phyloP scores from a whole-genome alignment of 2,329 filamentous ascomycete species.

The Akanthomyces lecanii region DNA sequence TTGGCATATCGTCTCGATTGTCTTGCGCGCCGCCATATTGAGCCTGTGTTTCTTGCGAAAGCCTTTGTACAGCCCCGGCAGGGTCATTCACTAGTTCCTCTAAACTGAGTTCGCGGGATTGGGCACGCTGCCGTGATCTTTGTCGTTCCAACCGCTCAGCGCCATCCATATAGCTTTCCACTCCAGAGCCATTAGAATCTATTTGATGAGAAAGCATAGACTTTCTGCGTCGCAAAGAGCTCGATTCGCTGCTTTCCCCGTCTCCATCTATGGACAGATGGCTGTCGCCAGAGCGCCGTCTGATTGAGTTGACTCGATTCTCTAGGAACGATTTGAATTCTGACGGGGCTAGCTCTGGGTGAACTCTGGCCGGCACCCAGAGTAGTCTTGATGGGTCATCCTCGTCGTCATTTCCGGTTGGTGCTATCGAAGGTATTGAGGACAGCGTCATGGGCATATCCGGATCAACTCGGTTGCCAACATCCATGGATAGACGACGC shows the following conservation, averaged over 20 bases:
- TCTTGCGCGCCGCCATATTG: conserved; percentile 39
- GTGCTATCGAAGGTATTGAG: conserved; percentile 68
- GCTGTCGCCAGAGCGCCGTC: conserved; percentile 73
- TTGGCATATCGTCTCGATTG: conserved; percentile 71
- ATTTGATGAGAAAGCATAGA: conserved; percentile 95
- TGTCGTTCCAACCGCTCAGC: conserved; percentile 75
- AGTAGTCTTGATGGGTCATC: conserved; percentile 84
- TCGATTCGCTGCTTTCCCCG: conserved; percentile 49
- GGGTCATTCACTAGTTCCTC: conserved; percentile 83
- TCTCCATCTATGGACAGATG: conserved; percentile 55
- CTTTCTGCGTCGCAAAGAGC: conserved; percentile 76
- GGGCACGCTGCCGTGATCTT: conserved; percentile 55
- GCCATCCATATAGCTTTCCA: conserved; percentile 72
- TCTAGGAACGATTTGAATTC: conserved; percentile 97
- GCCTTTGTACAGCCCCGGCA: conserved; percentile 62
- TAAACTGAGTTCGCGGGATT: conserved; percentile 61
- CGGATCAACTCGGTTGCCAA: conserved; percentile 66
- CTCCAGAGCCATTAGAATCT: conserved; percentile 54
- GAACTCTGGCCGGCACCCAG: conserved; percentile 92
- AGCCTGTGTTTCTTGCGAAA: conserved; percentile 54
- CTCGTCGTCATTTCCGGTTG: conserved; percentile 71
- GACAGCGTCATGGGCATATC: conserved; percentile 68
- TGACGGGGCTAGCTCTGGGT: conserved; percentile 89
- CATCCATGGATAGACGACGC: conserved; percentile 91
- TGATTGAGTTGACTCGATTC: conserved; percentile 85